A percentile compares a stretch with the other conserved stretches of the same genome.
Evolutionary conservation across 257 asterid species (phyloP).

Genomic region (Capsicum rhomboideum): DNA sequence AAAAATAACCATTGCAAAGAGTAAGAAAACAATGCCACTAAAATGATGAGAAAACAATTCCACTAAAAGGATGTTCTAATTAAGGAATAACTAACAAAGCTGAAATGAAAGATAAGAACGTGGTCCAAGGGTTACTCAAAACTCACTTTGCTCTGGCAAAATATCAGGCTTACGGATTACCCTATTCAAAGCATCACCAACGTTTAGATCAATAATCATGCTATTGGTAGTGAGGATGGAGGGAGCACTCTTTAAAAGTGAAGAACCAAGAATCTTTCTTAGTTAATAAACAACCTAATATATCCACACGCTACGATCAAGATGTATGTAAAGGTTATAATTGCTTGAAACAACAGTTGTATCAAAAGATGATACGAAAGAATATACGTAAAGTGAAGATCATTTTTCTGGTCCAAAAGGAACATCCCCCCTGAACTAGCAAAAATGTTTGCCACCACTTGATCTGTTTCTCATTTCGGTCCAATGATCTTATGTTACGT

Average conservation of each 20-base stretch:
- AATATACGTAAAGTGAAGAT: neutral
- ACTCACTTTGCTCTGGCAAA: neutral
- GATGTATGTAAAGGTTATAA: neutral
- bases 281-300: neutral
- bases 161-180: neutral
- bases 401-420: neutral
- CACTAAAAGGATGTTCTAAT: neutral
- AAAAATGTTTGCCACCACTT: neutral
- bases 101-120: neutral
- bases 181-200: neutral
- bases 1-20: neutral
- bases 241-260: neutral
- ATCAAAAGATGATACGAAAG: neutral
- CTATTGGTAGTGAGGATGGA: neutral
- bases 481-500: neutral
- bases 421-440: neutral
- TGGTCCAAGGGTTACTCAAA: neutral
- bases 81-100: neutral
- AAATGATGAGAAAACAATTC: neutral
- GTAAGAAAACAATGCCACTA: neutral
- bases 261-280: neutral
- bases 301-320: neutral
- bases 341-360: neutral
- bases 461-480: neutral
- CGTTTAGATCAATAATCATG: neutral